A percentile compares a stretch with the other conserved stretches of the same genome.
Evolutionary conservation across 1,139 yeast genomes (phyloP).

Genomic region (Magnusiomyces tetraspermus): DNA sequence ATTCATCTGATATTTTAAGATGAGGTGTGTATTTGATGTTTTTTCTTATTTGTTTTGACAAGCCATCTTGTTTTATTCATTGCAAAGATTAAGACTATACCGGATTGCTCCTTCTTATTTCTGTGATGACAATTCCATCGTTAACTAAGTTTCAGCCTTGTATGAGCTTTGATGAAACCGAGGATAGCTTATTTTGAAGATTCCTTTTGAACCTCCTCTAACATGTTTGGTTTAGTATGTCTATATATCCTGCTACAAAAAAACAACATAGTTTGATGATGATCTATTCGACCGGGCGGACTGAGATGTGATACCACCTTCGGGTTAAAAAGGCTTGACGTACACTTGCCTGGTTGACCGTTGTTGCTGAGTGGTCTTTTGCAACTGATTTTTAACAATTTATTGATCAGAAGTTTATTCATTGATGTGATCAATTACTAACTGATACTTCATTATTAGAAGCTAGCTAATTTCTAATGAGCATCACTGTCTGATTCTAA

Average conservation of each 20-base stretch:
- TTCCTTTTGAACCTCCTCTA: too few species aligned
- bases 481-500: too few species aligned
- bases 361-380: constrained; percentile 19
- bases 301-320: constrained; percentile 16
- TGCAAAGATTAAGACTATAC: constrained; percentile 18
- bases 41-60: too few species aligned
- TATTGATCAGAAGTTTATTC: neutral
- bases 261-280: too few species aligned
- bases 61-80: constrained; percentile 6
- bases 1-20: neutral
- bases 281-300: constrained; percentile 33
- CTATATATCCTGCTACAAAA: too few species aligned
- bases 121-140: constrained; percentile 20
- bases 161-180: constrained; percentile 26
- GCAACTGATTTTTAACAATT: neutral
- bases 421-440: neutral
- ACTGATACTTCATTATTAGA: neutral
- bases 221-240: too few species aligned
- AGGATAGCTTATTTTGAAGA: too few species aligned
- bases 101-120: constrained; percentile 30
- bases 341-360: constrained; percentile 24
- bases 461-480: too few species aligned
- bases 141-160: constrained; percentile 24
- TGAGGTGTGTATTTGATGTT: neutral
- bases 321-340: constrained; percentile 20